These are phyloP conservation scores for Xylaria sp. DNA, from an alignment of 2,329 filamentous ascomycete genomes.

Conservation along the genomic window DNA sequence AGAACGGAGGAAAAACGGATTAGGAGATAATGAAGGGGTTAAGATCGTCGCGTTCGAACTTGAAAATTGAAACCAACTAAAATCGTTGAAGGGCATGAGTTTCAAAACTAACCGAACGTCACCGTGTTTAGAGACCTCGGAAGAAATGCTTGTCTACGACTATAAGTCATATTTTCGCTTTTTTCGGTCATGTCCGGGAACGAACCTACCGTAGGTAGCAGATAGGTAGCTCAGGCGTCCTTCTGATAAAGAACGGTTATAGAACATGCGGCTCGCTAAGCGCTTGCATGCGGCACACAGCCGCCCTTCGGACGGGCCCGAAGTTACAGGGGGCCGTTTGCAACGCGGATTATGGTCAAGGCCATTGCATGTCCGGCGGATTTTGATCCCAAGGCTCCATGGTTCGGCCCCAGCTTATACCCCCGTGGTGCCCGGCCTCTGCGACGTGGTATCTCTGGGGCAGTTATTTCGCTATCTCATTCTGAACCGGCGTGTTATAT, in stretches of 20 bases:
- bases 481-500: no score
- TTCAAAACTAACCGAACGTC: neutral
- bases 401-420: no score
- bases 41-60: neutral
- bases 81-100: neutral
- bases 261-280: neutral
- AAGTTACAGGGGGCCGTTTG: neutral
- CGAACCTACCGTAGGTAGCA: neutral
- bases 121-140: neutral
- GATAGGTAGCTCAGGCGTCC: conserved; percentile 7
- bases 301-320: neutral
- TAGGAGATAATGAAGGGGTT: neutral
- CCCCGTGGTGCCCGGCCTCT: no score
- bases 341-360: no score
- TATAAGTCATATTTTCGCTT: neutral
- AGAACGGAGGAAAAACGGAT: neutral
- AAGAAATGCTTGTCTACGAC: neutral
- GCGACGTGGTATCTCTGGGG: no score
- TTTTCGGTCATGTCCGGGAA: conserved; percentile 15
- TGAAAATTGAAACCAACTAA: neutral
- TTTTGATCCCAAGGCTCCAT: no score
- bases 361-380: no score
- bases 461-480: no score
- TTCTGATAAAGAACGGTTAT: conserved; percentile 4
- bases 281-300: neutral